These are phyloP conservation scores for Tetracentron sinense DNA, from an alignment of 164 flowering plant genomes.

Conservation along the genomic window DNA sequence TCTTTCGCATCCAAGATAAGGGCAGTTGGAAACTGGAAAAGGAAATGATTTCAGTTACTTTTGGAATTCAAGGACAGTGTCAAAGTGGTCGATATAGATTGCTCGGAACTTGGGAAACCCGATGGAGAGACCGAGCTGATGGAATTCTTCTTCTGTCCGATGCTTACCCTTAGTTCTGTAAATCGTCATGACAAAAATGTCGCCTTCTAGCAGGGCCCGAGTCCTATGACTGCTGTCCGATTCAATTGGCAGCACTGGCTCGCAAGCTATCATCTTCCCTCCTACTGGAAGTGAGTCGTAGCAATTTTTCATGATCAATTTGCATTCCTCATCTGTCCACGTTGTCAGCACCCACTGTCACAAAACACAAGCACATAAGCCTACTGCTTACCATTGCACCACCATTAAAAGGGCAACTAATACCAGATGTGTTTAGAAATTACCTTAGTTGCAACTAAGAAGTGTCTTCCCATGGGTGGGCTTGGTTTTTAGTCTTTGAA, in stretches of 20 bases:
- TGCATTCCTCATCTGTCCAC: constrained; percentile 74
- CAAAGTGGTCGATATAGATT: constrained; percentile 52
- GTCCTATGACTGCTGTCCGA: constrained; percentile 64
- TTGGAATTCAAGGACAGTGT: constrained; percentile 54
- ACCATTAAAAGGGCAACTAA: too few species aligned
- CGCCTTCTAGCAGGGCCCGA: constrained; percentile 57
- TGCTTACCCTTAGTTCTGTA: constrained; percentile 64
- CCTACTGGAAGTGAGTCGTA: constrained; percentile 55
- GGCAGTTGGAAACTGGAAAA: background rate
- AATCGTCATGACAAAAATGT: constrained; percentile 72
- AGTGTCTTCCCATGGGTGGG: too few species aligned
- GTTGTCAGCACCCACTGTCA: constrained; percentile 68
- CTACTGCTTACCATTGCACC: too few species aligned
- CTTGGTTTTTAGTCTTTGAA: too few species aligned
- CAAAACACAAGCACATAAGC: background rate
- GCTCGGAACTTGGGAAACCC: constrained; percentile 55
- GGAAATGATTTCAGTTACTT: constrained; percentile 25
- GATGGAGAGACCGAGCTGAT: constrained; percentile 42
- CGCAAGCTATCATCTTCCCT: constrained; percentile 75
- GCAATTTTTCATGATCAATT: constrained; percentile 59
- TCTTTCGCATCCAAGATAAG: too few species aligned
- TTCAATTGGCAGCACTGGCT: constrained; percentile 56
- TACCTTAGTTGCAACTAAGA: too few species aligned
- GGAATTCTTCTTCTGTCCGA: constrained; percentile 57
- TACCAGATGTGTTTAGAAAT: too few species aligned